These are phyloP conservation scores for Suillus variegatus DNA, from an alignment of 768 basidiomycete genomes.

Conservation along the genomic window DNA sequence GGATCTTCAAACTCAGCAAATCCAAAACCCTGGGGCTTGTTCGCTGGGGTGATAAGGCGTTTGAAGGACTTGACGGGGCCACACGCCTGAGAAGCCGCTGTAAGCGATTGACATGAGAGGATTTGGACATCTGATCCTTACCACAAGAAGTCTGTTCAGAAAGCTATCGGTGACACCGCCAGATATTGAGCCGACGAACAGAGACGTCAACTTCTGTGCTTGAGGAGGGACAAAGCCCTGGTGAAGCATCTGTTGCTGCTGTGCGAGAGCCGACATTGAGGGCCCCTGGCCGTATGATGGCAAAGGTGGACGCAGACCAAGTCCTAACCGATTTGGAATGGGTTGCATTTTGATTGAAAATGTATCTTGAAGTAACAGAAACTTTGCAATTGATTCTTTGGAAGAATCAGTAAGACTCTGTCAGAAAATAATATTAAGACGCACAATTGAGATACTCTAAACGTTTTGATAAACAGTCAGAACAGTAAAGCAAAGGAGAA, in stretches of 20 bases:
- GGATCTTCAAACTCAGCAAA: slow-evolving; percentile 97
- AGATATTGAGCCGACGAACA: slow-evolving; percentile 96
- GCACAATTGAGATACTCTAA: not conserved
- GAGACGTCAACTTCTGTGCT: slow-evolving; percentile 66
- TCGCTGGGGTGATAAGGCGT: slow-evolving; percentile 87
- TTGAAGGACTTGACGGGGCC: slow-evolving; percentile 91
- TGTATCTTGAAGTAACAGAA: not conserved
- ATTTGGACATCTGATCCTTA: slow-evolving; percentile 38
- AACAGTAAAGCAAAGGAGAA: not conserved
- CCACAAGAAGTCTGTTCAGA: slow-evolving; percentile 74
- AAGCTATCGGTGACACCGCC: slow-evolving; percentile 87
- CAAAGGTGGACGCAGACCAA: slow-evolving; percentile 86
- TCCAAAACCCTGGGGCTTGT: slow-evolving; percentile 95
- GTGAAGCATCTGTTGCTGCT: slow-evolving; percentile 68
- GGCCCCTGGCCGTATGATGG: slow-evolving; percentile 89
- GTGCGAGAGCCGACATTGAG: slow-evolving; percentile 88
- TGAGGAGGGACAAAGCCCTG: slow-evolving; percentile 65
- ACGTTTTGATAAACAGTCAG: not conserved
- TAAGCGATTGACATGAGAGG: slow-evolving; percentile 1
- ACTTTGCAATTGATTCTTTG: not conserved
- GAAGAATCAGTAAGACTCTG: not conserved
- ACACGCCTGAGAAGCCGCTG: slow-evolving; percentile 61
- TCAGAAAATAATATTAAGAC: not conserved
- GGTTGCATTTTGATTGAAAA: slow-evolving; percentile 54
- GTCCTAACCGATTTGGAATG: slow-evolving; percentile 73